Conservation (phyloP, 78 protist genomes). For the Mantamonas sphyraenae region DNA sequence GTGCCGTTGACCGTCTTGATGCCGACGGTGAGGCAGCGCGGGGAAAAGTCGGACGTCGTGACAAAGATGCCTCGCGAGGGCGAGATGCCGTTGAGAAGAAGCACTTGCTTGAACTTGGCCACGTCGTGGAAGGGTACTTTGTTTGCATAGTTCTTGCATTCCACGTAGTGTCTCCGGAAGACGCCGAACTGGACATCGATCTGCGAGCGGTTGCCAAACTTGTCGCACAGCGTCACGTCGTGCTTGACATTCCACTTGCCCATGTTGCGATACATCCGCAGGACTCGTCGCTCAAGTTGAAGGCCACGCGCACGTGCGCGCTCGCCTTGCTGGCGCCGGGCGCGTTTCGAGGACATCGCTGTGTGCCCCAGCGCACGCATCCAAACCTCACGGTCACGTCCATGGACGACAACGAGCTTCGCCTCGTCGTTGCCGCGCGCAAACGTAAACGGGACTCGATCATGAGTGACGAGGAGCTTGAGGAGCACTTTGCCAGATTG, state of each 20-base stretch:
- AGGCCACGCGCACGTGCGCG: too few species aligned
- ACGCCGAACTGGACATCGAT: constrained; percentile 41
- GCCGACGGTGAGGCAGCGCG: constrained; percentile 27
- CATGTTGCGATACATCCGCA: constrained; percentile 2
- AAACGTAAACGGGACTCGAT: too few species aligned
- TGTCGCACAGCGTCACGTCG: constrained; percentile 30
- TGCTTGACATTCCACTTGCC: constrained; percentile 21
- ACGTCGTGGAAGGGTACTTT: constrained; percentile 45
- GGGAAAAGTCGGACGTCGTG: constrained; percentile 14
- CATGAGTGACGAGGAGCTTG: too few species aligned
- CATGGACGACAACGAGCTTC: too few species aligned
- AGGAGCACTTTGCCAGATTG: too few species aligned
- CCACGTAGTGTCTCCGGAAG: constrained; percentile 27
- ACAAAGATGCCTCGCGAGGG: constrained; percentile 22
- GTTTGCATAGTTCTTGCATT: constrained; percentile 30
- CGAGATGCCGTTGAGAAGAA: constrained; percentile 12
- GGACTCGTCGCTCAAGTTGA: constrained; percentile 32
- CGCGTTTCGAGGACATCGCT: too few species aligned
- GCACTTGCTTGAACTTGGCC: constrained; percentile 46
- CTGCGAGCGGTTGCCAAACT: constrained; percentile 28
- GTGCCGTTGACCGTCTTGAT: constrained; percentile 24
- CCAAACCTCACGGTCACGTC: too few species aligned
- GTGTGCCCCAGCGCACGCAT: too few species aligned
- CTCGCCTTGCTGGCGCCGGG: too few species aligned
- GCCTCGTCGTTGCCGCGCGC: too few species aligned